These are phyloP conservation scores for Thraustochytrium sp. DNA, from an alignment of 352 stramenopile species.

Conservation along the genomic window DNA sequence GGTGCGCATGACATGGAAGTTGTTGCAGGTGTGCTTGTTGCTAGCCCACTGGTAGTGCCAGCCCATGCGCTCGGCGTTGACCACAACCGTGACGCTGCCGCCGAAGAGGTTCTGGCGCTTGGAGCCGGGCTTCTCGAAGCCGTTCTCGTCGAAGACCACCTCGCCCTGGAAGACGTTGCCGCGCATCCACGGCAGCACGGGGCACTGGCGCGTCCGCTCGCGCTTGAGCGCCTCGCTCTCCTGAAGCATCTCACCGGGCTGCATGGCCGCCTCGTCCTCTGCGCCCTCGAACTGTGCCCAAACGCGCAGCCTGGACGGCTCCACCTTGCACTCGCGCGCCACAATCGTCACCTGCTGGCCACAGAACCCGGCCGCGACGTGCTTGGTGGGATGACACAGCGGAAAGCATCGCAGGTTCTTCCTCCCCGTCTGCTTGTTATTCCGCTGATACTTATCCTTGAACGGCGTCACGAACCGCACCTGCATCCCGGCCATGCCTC, in stretches of 20 bases:
- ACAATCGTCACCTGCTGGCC: constrained; percentile 72
- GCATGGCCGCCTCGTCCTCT: background rate
- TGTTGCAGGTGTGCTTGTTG: constrained; percentile 48
- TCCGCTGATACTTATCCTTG: constrained; percentile 69
- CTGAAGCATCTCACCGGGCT: background rate
- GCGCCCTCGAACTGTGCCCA: constrained; percentile 14
- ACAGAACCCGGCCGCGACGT: constrained; percentile 74
- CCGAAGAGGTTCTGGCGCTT: background rate
- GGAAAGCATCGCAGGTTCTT: constrained; percentile 80
- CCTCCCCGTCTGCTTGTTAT: constrained; percentile 79
- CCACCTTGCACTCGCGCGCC: background rate
- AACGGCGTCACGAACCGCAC: constrained; percentile 51
- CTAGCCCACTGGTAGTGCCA: constrained; percentile 50
- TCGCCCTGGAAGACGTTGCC: constrained; percentile 29
- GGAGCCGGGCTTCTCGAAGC: constrained; percentile 15
- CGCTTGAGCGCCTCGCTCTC: background rate
- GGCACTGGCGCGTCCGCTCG: background rate
- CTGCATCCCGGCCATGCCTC: constrained; percentile 4
- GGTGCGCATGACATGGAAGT: constrained; percentile 37
- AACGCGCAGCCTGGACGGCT: background rate
- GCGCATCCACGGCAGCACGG: constrained; percentile 29
- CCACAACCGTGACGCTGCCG: constrained; percentile 7
- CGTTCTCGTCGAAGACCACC: constrained; percentile 15
- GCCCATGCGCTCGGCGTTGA: constrained; percentile 41
- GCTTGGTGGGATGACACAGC: constrained; percentile 61